Evolutionary conservation across 1,284 basidiomycete species (phyloP).

Genomic region (Leucoagaricus sp.): DNA sequence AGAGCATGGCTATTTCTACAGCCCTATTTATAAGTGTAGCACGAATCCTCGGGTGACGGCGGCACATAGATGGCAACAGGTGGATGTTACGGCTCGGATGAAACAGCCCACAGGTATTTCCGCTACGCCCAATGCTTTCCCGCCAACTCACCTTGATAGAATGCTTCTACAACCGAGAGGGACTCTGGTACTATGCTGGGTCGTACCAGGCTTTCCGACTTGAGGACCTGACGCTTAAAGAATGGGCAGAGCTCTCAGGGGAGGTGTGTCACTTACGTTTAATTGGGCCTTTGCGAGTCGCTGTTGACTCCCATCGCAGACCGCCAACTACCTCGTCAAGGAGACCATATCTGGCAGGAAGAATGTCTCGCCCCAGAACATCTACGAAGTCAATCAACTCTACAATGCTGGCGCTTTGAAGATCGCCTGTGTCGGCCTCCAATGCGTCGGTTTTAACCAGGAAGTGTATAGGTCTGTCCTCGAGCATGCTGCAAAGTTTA

Average conservation of each 20-base stretch:
- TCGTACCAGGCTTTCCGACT: conserved; percentile 66
- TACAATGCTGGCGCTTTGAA: conserved; percentile 71
- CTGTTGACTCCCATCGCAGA: conserved; percentile 38
- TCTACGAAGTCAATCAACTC: conserved; percentile 70
- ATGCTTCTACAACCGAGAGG: conserved; percentile 76
- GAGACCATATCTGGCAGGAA: conserved; percentile 70
- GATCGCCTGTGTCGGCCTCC: conserved; percentile 69
- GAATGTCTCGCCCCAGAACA: conserved; percentile 73
- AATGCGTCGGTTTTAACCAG: conserved; percentile 73
- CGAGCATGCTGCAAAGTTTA: conserved; percentile 61
- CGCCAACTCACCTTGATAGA: conserved; percentile 42
- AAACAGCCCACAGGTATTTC: conserved; percentile 58
- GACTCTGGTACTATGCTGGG: conserved; percentile 81
- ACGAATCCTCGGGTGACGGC: conserved; percentile 73
- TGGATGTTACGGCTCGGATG: conserved; percentile 60
- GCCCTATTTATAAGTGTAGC: conserved; percentile 70
- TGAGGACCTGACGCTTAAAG: conserved; percentile 60
- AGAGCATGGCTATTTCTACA: conserved; percentile 75
- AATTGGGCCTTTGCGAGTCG: conserved; percentile 5
- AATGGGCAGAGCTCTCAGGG: conserved; percentile 64
- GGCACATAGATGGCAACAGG: conserved; percentile 67
- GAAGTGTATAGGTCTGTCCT: conserved; percentile 60
- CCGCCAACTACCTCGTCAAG: conserved; percentile 62
- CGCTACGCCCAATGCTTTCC: neutral
- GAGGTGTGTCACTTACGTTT: conserved; percentile 46